Evolutionary conservation across 768 basidiomycete genomes (phyloP).

Genomic region (Tephrocybe sp.): DNA sequence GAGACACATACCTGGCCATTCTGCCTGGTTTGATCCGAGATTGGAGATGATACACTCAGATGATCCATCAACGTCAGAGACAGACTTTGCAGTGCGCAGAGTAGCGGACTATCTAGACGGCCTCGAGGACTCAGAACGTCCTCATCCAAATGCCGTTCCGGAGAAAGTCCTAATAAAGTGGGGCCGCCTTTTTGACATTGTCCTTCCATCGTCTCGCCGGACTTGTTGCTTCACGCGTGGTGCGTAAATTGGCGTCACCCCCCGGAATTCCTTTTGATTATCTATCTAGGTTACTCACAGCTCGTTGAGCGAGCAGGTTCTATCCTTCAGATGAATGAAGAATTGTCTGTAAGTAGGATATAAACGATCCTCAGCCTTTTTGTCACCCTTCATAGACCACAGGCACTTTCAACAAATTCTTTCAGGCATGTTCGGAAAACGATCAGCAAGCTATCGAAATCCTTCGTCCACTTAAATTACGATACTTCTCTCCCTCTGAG

Average conservation of each 20-base stretch:
- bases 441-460: slow-evolving; percentile 49
- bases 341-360: slow-evolving; percentile 51
- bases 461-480: slow-evolving; percentile 57
- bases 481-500: slow-evolving; percentile 77
- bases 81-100: slow-evolving; percentile 9
- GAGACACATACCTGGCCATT: slow-evolving; percentile 54
- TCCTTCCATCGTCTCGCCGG: slow-evolving; percentile 56
- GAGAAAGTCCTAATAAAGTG: slow-evolving; percentile 69
- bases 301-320: slow-evolving; percentile 80
- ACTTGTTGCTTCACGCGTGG: slow-evolving; percentile 85
- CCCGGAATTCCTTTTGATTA: background rate
- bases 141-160: slow-evolving; percentile 42
- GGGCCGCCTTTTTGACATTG: slow-evolving; percentile 81
- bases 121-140: slow-evolving; percentile 3
- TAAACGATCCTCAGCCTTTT: background rate
- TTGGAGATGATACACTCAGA: background rate
- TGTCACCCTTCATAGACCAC: slow-evolving; percentile 49
- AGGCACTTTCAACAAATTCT: slow-evolving; percentile 54
- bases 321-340: slow-evolving; percentile 70
- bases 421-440: slow-evolving; percentile 39
- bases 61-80: background rate
- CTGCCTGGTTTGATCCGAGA: slow-evolving; percentile 42
- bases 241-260: slow-evolving; percentile 23
- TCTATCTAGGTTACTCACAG: slow-evolving; percentile 62
- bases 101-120: slow-evolving; percentile 45